Evolutionary conservation across 2,329 filamentous ascomycete genomes (phyloP), one percentile per base, ranked within the genome.

Genomic region (Cladosporium austrohemisphaericum): DNA sequence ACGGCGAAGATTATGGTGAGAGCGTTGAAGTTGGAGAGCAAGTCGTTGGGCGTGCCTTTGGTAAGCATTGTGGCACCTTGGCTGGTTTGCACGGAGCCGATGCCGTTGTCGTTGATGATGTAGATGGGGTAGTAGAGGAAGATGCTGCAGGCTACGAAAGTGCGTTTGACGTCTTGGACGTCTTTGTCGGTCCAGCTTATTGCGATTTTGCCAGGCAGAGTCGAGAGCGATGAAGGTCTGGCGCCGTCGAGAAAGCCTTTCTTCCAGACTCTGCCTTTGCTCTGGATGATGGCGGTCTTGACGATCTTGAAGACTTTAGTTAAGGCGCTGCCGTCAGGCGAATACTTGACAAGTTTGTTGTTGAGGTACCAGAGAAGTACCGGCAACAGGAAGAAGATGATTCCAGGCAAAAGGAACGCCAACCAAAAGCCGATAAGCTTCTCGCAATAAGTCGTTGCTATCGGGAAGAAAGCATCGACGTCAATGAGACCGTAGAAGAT

Each of bases 401-500:
- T 76, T 51, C 83, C 75, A 32, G 77, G 76, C 22, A 84, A 65
- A 10, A 81, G 68, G 10, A 77, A 88, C 3, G 81, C 84, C 1
- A 76, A 76, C 76, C 83, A 78, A 66, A 87, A 89, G 4, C 80
- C 81, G 49, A 82, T 65, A 56, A 82, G 75, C 51, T 77, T 71
- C 64, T 88, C 86, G 68, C 85, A 75, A 60, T 80, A 82, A 1
- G 80, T 79, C 0, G 82, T 88, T 4, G 79, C 81, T 57, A 88
- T 75, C 43, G 79, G 72, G 1, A 80, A 85, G 18, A 90, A 74
- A 1, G 81, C 79, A 11, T 85, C 86, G 13, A 89, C 58, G 65
- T 89, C 88, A 61, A 88, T 86, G 65, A 80, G 81, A 61, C 76
- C 65, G 67, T 88, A 88, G 70, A 86, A 88, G 58, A 85, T 76